These are phyloP conservation scores for Hebeloma cylindrosporum DNA, from an alignment of 768 basidiomycete species.

Conservation along the genomic window DNA sequence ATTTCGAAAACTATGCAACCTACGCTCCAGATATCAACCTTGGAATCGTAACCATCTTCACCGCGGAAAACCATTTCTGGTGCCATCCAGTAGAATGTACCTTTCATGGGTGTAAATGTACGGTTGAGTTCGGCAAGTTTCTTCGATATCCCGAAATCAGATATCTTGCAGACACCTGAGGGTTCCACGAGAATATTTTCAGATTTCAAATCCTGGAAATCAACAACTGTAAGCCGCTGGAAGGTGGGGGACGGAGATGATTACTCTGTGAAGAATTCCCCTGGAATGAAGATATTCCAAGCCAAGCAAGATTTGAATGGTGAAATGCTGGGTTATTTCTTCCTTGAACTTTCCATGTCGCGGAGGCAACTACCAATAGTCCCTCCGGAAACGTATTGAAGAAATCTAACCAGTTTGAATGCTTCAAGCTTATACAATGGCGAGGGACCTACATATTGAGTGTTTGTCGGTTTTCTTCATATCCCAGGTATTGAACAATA, in stretches of 20 bases:
- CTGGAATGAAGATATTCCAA: slow-evolving; percentile 84
- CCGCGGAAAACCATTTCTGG: slow-evolving; percentile 77
- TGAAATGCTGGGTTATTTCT: slow-evolving; percentile 82
- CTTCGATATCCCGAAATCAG: slow-evolving; percentile 97
- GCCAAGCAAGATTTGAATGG: slow-evolving; percentile 81
- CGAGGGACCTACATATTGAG: slow-evolving; percentile 71
- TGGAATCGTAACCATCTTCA: slow-evolving; percentile 82
- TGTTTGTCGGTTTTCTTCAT: slow-evolving; percentile 70
- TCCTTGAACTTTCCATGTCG: slow-evolving; percentile 80
- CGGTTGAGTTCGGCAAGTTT: slow-evolving; percentile 66
- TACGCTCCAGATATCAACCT: slow-evolving; percentile 95
- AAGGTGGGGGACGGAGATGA: slow-evolving; percentile 10
- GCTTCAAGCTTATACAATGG: background rate
- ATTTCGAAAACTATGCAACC: slow-evolving; percentile 95
- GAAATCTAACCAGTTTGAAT: slow-evolving; percentile 55
- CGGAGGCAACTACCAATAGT: slow-evolving; percentile 78
- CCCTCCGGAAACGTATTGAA: slow-evolving; percentile 97
- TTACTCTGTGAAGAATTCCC: slow-evolving; percentile 83
- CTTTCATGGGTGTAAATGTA: slow-evolving; percentile 78
- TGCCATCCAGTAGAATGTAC: slow-evolving; percentile 96
- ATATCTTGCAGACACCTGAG: slow-evolving; percentile 87
- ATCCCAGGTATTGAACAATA: slow-evolving; percentile 91
- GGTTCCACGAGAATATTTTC: slow-evolving; percentile 93
- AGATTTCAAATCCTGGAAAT: slow-evolving; percentile 78
- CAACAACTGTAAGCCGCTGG: background rate